These are phyloP conservation scores for Polygonum aviculare DNA, from an alignment of 148 eudicot genomes.

Conservation along the genomic window DNA sequence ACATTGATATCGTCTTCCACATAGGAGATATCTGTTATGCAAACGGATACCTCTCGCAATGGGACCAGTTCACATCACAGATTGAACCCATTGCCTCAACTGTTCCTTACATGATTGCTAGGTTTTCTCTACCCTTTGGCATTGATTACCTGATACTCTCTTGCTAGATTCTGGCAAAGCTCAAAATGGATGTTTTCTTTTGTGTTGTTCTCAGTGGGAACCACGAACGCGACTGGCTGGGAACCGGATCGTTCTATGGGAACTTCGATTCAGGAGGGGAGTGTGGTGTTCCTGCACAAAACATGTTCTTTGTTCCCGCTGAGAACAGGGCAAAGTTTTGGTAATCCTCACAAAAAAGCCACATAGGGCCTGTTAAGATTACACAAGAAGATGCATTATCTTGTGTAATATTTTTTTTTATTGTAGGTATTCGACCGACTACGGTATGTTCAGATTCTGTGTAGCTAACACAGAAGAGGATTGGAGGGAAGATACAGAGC, in stretches of 20 bases:
- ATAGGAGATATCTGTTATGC: conserved; percentile 81
- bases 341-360: conserved; percentile 23
- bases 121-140: conserved; percentile 23
- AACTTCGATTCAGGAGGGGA: conserved; percentile 81
- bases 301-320: conserved; percentile 73
- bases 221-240: conserved; percentile 91
- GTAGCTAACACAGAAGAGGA: conserved; percentile 87
- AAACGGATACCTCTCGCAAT: conserved; percentile 80
- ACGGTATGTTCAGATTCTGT: conserved; percentile 91
- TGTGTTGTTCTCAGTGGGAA: conserved; percentile 45
- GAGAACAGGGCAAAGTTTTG: conserved; percentile 75
- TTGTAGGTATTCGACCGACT: conserved; percentile 80
- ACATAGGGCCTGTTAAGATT: too few species aligned
- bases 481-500: conserved; percentile 85
- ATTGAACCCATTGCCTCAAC: conserved; percentile 71
- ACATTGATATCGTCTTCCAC: conserved; percentile 70
- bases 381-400: too few species aligned
- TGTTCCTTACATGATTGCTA: conserved; percentile 74
- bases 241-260: conserved; percentile 64
- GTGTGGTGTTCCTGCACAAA: conserved; percentile 75
- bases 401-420: background rate
- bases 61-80: conserved; percentile 88
- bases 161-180: background rate
- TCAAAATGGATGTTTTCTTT: background rate
- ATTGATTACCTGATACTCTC: background rate